Evolutionary conservation across 805 yeast genomes (phyloP), one percentile per base, ranked within the genome.

Genomic region (Isabelozyma heimii): DNA sequence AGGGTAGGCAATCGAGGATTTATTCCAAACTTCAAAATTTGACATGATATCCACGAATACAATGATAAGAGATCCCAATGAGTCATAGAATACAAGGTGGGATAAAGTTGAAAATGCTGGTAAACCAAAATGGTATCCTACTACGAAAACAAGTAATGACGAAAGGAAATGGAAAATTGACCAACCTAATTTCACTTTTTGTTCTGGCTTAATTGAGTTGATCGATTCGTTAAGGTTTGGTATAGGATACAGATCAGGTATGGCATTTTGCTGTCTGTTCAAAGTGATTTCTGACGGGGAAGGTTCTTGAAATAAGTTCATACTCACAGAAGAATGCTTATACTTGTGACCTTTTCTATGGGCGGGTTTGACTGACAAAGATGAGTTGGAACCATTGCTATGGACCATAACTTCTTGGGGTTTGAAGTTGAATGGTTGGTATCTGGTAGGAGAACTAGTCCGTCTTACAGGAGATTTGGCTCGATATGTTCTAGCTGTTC

Each of bases 221-320:
- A 80, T 53, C 45, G 89, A 76, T 63, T 92, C 97, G 13, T 62
- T 62, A 13, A 79, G 59, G 20, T 81, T 85, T 1, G 97, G 97
- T 8, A 91, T 83, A 14, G 91, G 89, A 54, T 85, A 79, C 57
- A 79, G 78, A 35, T 79, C 79, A 0, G 91, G 89, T 14, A 84
- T 70, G 40, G 82, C 75, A 35, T 75, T 68, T 0, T 91, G 87
- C 4, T 87, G 84, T 37, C 84, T 75, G 39, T 76, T 81, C 15
- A 52, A 14, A 9, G 35, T 10, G 17, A 48, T 39, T 54, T 53
- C 57, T 3, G 65, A 59, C 2, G 73, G 72, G 13, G 91, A 87
- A 1, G 97, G 97, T 61, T 92, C 97, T 66, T 89, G 97, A 64
- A 94, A 92, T 63, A 92, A 79, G 65, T 92, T 91, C 94, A 92